phyloP scores from a whole-genome alignment of 78 protist genomes.

The Dictyostelium intermedium region DNA sequence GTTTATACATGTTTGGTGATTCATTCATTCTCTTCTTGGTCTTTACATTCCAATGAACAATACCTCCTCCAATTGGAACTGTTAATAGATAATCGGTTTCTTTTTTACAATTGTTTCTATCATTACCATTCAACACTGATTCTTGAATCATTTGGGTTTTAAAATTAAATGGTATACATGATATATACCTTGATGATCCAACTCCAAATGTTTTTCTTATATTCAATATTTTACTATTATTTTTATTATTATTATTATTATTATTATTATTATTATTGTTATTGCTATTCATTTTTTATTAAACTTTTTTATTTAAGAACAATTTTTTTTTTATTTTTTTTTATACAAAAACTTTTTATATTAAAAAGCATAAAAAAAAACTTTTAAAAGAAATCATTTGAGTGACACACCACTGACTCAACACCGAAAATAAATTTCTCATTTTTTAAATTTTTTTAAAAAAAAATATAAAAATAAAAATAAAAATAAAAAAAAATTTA shows the following conservation, averaged over 20 bases:
- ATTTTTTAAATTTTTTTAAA: too few species aligned
- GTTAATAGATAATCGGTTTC: slow-evolving; percentile 4
- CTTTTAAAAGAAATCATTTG: too few species aligned
- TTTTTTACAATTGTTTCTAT: not conserved
- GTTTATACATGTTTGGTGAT: slow-evolving; percentile 4
- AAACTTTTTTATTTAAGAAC: too few species aligned
- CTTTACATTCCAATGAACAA: slow-evolving; percentile 39
- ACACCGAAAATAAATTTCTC: not conserved
- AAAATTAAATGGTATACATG: slow-evolving; percentile 31
- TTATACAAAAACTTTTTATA: not conserved
- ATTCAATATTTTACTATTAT: not conserved
- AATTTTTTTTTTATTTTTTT: not conserved
- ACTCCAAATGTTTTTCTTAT: slow-evolving; percentile 41
- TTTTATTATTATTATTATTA: not conserved
- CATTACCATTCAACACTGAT: not conserved
- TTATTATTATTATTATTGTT: not conserved
- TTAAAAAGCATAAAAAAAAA: not conserved
- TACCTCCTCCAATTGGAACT: slow-evolving; percentile 39
- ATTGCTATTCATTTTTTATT: not conserved
- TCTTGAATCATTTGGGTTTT: not conserved
- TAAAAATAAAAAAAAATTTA: too few species aligned
- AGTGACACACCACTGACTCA: not conserved
- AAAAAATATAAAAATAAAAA: too few species aligned
- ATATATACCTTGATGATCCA: slow-evolving; percentile 75
- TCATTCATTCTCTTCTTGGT: not conserved